Percentiles rank a stretch among this genome's conserved stretches.
Conservation (phyloP, 2,329 filamentous ascomycete genomes). For the Cytospora piceicola region DNA sequence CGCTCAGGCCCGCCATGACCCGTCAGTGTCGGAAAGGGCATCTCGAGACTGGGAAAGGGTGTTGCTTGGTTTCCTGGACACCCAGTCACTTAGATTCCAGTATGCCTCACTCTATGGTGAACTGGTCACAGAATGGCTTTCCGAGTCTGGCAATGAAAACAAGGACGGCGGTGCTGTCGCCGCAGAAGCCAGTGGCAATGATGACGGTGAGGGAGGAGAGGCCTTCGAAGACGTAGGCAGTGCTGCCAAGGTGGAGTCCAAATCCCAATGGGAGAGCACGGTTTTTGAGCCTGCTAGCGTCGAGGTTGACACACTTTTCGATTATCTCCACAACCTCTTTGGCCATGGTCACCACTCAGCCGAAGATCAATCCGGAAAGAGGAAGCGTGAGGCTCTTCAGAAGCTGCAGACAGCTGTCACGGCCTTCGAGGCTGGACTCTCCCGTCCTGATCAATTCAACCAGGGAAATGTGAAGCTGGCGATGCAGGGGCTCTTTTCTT, state of each 20-base stretch:
- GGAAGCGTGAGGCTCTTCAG: constrained; percentile 36
- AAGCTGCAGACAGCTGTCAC: constrained; percentile 37
- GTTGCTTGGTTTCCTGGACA: constrained; percentile 45
- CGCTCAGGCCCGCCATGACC: constrained; percentile 45
- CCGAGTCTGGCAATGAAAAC: constrained; percentile 31
- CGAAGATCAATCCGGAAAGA: constrained; percentile 20
- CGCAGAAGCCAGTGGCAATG: constrained; percentile 17
- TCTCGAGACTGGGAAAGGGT: constrained; percentile 42
- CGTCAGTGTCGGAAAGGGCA: constrained; percentile 44
- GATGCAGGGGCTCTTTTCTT: constrained; percentile 48
- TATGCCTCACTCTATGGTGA: constrained; percentile 51
- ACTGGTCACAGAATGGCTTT: constrained; percentile 54
- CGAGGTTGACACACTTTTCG: constrained; percentile 43
- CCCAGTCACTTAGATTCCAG: constrained; percentile 47
- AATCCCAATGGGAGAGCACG: constrained; percentile 48
- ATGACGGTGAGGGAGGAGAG: constrained; percentile 26
- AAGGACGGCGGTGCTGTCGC: constrained; percentile 34
- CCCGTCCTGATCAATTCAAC: constrained; percentile 43
- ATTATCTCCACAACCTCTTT: constrained; percentile 49
- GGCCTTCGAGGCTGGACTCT: constrained; percentile 39
- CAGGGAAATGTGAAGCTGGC: constrained; percentile 42
- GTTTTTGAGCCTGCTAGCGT: constrained; percentile 47
- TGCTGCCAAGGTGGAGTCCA: constrained; percentile 46
- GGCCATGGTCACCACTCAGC: constrained; percentile 31
- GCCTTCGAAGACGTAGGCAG: constrained; percentile 47